These are phyloP conservation scores for Allium sativum DNA, from an alignment of 106 monocot species.

Conservation along the genomic window DNA sequence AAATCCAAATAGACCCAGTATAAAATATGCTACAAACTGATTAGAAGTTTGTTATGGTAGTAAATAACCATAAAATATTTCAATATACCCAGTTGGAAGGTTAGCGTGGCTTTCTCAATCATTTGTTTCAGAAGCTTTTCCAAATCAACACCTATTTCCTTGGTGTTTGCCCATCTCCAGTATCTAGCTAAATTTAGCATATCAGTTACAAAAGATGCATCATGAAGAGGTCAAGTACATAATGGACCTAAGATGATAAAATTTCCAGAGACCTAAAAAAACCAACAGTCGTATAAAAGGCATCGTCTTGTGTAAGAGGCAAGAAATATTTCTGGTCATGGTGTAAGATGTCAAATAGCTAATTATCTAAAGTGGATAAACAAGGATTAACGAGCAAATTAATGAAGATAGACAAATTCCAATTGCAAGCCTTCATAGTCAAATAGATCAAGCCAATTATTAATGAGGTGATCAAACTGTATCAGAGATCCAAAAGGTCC, in stretches of 20 bases:
- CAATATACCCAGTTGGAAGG: slow-evolving; percentile 82
- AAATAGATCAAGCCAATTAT: too few species aligned
- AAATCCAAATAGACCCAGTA: too few species aligned
- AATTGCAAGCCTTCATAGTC: too few species aligned
- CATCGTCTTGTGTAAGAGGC: background rate
- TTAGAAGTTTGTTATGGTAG: too few species aligned
- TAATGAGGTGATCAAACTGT: too few species aligned
- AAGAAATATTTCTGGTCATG: background rate
- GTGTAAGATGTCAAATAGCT: too few species aligned
- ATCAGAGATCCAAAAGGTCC: too few species aligned
- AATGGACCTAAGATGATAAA: slow-evolving; percentile 74
- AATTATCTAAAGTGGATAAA: too few species aligned
- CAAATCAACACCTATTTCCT: slow-evolving; percentile 30
- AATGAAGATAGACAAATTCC: too few species aligned
- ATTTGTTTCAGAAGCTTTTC: slow-evolving; percentile 60
- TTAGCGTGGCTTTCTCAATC: slow-evolving; percentile 72
- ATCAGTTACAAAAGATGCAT: slow-evolving; percentile 39
- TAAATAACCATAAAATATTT: too few species aligned
- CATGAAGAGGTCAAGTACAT: slow-evolving; percentile 92
- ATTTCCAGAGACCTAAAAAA: slow-evolving; percentile 35
- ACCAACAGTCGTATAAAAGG: background rate
- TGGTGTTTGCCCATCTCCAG: slow-evolving; percentile 66
- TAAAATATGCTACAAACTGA: too few species aligned
- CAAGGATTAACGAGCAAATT: too few species aligned
- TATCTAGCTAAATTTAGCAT: slow-evolving; percentile 77